Evolutionary conservation across 2,329 filamentous ascomycete species (phyloP), one percentile per base, ranked within the genome.

Genomic region (Leptodontidium sp.): DNA sequence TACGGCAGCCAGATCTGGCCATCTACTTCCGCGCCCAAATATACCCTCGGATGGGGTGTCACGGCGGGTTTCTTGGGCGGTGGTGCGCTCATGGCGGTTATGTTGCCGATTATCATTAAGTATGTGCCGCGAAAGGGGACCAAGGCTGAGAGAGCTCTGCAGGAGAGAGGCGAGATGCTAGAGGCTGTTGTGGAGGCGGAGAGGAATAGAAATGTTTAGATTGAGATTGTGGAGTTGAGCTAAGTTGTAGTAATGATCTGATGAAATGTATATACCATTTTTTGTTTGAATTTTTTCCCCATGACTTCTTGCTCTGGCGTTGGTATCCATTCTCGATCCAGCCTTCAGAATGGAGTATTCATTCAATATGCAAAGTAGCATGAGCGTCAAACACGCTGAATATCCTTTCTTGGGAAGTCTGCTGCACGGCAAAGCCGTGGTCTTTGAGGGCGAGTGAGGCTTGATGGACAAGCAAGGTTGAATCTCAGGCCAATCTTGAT

Each of bases 1-100:
- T 75, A 74, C 50, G 73, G 77, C 26, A 76, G 73, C 38, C 66
- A 73, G n/a, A 71, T 79, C 9, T 79, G 76, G 76, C 77, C 77
- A 32, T 64, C 67, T 2, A 72, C 55, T 17, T 73, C 68, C 21
- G 74, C 67, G 24, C 75, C 75, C 1, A 50, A 64, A 15, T 76
- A 75, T 62, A 74, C 70, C 5, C 62, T 75, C 14, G 75, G 75
- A 1, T 77, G 71, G 71, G 69, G 68, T 52, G 68, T 74, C 17
- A 73, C 72, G 2, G 72, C 71, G 47, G 72, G 67, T 0, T 74
- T 73, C 55, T 65, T 74, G 50, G 71, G 72, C 6, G 63, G 61
- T 24, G 72, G 62, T 15, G 64, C 65, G 12, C 29, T 71, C 32
- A 47, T 70, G 26, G 71, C 72, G 32, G 50, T 65, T 26, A 26